Percentiles rank a stretch among this genome's conserved stretches.
phyloP scores from a whole-genome alignment of 805 yeast genomes.

The Crinitomyces ghanaensis region DNA sequence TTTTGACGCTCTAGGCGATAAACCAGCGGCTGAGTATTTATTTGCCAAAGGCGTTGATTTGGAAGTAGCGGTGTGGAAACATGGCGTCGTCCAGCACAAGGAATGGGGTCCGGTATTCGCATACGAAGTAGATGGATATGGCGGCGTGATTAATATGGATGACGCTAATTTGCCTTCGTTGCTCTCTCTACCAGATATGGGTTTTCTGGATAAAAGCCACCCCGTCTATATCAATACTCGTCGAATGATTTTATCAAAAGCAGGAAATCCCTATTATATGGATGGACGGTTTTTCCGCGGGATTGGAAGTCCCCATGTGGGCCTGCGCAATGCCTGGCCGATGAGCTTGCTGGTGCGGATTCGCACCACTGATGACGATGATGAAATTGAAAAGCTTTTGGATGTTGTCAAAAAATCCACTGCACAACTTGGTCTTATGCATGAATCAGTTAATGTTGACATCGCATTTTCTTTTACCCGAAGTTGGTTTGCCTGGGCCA shows the following conservation, averaged over 20 bases:
- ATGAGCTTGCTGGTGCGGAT: constrained; percentile 70
- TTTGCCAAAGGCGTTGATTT: constrained; percentile 31
- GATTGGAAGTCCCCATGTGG: constrained; percentile 87
- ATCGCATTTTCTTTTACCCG: constrained; percentile 44
- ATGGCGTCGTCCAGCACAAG: constrained; percentile 60
- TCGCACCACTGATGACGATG: constrained; percentile 62
- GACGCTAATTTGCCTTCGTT: constrained; percentile 86
- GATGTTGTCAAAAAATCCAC: constrained; percentile 47
- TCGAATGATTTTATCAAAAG: constrained; percentile 53
- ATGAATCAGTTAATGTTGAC: constrained; percentile 66
- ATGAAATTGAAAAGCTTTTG: constrained; percentile 46
- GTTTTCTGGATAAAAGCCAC: constrained; percentile 42
- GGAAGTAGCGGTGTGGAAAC: constrained; percentile 43
- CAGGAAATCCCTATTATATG: constrained; percentile 71
- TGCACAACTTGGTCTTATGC: constrained; percentile 69
- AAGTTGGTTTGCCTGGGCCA: constrained; percentile 93
- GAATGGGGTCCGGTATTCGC: constrained; percentile 70
- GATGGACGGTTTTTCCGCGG: constrained; percentile 57
- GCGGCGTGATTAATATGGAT: constrained; percentile 65
- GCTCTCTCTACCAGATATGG: constrained; percentile 69
- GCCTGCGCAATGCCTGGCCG: constrained; percentile 78
- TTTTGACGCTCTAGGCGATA: constrained; percentile 14
- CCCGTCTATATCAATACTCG: constrained; percentile 67
- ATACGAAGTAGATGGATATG: constrained; percentile 82
- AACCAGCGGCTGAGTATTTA: constrained; percentile 16